A percentile compares a stretch with the other conserved stretches of the same genome.
Evolutionary conservation across 2,329 filamentous ascomycete genomes (phyloP).

Genomic region (Ascochyta fabae): DNA sequence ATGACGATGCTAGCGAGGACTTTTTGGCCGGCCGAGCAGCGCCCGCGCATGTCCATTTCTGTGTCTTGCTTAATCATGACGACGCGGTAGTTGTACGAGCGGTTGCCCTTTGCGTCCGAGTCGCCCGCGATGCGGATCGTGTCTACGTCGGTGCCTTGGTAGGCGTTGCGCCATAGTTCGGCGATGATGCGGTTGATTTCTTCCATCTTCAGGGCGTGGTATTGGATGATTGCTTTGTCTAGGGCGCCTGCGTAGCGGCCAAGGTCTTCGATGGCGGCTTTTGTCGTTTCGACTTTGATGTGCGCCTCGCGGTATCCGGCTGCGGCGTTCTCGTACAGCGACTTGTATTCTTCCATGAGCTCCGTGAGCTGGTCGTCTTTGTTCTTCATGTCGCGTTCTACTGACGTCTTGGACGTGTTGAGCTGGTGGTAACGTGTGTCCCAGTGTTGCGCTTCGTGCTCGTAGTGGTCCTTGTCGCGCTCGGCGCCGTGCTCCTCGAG

Average conservation of each 20-base stretch:
- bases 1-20: slow-evolving; percentile 98
- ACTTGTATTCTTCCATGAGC: slow-evolving; percentile 79
- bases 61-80: slow-evolving; percentile 97
- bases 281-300: slow-evolving; percentile 89
- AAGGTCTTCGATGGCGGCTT: slow-evolving; percentile 90
- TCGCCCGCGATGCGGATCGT: slow-evolving; percentile 95
- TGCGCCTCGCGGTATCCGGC: slow-evolving; percentile 83
- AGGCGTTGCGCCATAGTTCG: slow-evolving; percentile 96
- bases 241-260: slow-evolving; percentile 81
- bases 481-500: slow-evolving; percentile 81
- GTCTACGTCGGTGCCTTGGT: slow-evolving; percentile 96
- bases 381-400: slow-evolving; percentile 79
- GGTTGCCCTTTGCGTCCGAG: slow-evolving; percentile 76
- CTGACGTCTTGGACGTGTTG: slow-evolving; percentile 73
- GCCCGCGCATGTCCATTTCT: slow-evolving; percentile 99
- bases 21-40: slow-evolving; percentile 95
- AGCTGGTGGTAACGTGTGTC: slow-evolving; percentile 73
- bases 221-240: slow-evolving; percentile 97
- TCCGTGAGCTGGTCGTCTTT: slow-evolving; percentile 81
- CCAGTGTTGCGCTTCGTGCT: slow-evolving; percentile 70
- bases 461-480: slow-evolving; percentile 79
- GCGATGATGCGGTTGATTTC: slow-evolving; percentile 95
- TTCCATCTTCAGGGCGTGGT: slow-evolving; percentile 95
- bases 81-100: slow-evolving; percentile 93
- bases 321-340: slow-evolving; percentile 84